phyloP scores from a whole-genome alignment of 768 basidiomycete genomes.

The Mycena pura region DNA sequence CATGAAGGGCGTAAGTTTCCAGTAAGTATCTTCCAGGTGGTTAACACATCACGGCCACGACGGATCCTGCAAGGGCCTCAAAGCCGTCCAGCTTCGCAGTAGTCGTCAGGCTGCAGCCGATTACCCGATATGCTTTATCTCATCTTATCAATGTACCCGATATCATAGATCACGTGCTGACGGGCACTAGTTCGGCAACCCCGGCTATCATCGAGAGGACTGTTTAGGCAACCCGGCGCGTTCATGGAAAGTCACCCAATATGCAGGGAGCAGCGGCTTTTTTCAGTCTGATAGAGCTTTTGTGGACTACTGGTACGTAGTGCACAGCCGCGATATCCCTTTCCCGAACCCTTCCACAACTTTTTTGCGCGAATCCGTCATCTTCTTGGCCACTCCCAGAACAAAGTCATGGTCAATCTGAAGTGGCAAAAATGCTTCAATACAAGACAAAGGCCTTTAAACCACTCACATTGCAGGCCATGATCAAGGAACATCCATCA shows the following conservation, averaged over 20 bases:
- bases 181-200: no score
- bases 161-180: no score
- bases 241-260: no score
- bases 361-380: constrained; percentile 74
- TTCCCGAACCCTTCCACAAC: constrained; percentile 75
- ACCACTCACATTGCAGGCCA: constrained; percentile 44
- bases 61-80: no score
- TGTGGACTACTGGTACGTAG: constrained; percentile 38
- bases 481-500: constrained; percentile 49
- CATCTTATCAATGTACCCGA: no score
- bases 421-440: background rate
- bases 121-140: no score
- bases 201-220: no score
- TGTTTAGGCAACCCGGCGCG: no score
- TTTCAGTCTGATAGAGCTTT: background rate
- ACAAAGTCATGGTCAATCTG: constrained; percentile 74
- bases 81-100: no score
- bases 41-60: constrained; percentile 94
- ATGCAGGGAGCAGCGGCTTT: no score
- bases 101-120: no score
- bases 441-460: background rate
- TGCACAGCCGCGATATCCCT: constrained; percentile 63
- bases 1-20: no score
- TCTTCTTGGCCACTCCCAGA: constrained; percentile 63
- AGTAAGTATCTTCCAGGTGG: constrained; percentile 92